Conservation (phyloP, 1,139 yeast species). For the Oligophagozyma castellii region DNA sequence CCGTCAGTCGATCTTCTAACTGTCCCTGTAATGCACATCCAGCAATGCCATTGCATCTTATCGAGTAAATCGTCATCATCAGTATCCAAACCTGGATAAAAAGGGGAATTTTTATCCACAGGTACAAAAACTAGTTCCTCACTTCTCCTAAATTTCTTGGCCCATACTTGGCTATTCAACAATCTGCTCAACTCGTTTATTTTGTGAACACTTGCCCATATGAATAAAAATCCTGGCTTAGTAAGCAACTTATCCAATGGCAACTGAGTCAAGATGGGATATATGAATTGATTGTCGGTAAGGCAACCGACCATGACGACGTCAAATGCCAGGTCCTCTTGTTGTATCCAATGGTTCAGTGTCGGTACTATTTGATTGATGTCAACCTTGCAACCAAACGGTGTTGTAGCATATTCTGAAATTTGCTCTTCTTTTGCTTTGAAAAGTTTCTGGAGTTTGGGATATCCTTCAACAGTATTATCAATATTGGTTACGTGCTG, state of each 20-base stretch:
- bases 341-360: conserved; percentile 46
- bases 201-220: conserved; percentile 75
- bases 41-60: conserved; percentile 79
- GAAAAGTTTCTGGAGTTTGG: conserved; percentile 58
- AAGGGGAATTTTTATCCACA: conserved; percentile 43
- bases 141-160: conserved; percentile 69
- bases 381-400: conserved; percentile 50
- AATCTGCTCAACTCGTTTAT: conserved; percentile 48
- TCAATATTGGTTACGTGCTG: conserved; percentile 48
- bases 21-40: conserved; percentile 96
- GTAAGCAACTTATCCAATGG: conserved; percentile 67
- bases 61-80: conserved; percentile 34
- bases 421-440: conserved; percentile 44
- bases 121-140: conserved; percentile 73
- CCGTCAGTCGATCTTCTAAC: conserved; percentile 74
- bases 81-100: conserved; percentile 37
- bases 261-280: conserved; percentile 44
- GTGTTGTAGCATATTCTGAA: conserved; percentile 37
- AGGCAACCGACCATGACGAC: conserved; percentile 87
- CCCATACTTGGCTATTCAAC: conserved; percentile 45
- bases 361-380: conserved; percentile 41
- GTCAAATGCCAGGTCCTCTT: conserved; percentile 54
- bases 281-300: conserved; percentile 52
- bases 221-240: conserved; percentile 71
- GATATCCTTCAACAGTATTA: conserved; percentile 70